Evolutionary conservation across 768 basidiomycete genomes (phyloP).

Genomic region (Mycena alexandri): DNA sequence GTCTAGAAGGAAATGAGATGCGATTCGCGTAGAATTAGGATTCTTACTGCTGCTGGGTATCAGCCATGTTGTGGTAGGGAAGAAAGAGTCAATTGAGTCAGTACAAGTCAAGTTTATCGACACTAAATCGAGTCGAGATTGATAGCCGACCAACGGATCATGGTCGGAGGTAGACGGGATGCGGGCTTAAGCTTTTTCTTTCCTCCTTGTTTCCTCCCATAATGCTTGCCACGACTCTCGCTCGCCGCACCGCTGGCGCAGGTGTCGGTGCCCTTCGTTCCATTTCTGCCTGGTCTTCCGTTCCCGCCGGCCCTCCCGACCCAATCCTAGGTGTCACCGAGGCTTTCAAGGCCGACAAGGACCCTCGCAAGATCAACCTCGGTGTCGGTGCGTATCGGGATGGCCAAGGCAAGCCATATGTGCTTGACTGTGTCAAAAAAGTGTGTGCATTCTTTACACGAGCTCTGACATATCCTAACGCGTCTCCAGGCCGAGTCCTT

Average conservation of each 20-base stretch:
- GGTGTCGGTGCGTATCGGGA: slow-evolving; percentile 98
- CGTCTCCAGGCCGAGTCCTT: slow-evolving; percentile 78
- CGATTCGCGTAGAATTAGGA: neutral
- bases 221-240: slow-evolving; percentile 64
- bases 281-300: slow-evolving; percentile 83
- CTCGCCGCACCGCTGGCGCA: slow-evolving; percentile 62
- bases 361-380: slow-evolving; percentile 94
- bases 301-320: slow-evolving; percentile 91
- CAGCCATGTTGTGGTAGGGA: slow-evolving; percentile 28
- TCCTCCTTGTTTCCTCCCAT: slow-evolving; percentile 41
- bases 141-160: neutral
- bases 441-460: slow-evolving; percentile 44
- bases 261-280: slow-evolving; percentile 55
- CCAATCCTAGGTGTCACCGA: slow-evolving; percentile 95
- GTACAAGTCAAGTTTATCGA: slow-evolving; percentile 10
- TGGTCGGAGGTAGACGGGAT: neutral
- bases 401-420: slow-evolving; percentile 93
- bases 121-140: slow-evolving; percentile 1
- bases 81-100: slow-evolving; percentile 16
- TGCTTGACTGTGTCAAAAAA: slow-evolving; percentile 90
- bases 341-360: slow-evolving; percentile 96
- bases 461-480: slow-evolving; percentile 9
- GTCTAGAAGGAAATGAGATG: slow-evolving; percentile 12
- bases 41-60: slow-evolving; percentile 29
- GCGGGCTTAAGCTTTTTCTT: slow-evolving; percentile 1